phyloP scores from a whole-genome alignment of 768 basidiomycete species.

The Hypsizygus marmoreus region DNA sequence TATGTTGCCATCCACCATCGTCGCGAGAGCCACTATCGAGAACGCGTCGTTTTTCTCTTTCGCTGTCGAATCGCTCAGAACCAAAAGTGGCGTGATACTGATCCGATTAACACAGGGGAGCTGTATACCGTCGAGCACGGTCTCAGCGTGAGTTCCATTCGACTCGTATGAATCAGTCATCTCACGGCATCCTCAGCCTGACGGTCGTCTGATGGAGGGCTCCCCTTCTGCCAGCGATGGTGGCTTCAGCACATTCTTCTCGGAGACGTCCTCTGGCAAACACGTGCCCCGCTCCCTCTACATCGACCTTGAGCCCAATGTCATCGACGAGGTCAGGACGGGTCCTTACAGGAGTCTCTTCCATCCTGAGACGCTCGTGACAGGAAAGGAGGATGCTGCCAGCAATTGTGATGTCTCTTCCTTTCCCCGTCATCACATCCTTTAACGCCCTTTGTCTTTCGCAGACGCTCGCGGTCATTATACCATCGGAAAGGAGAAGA shows the following conservation, averaged over 20 bases:
- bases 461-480: conserved; percentile 97
- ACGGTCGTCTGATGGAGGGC: conserved; percentile 81
- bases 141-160: conserved; percentile 68
- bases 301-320: conserved; percentile 93
- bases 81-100: conserved; percentile 23
- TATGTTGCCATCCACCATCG: not conserved
- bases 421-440: conserved; percentile 13
- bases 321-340: conserved; percentile 91
- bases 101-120: conserved; percentile 66
- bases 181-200: conserved; percentile 59
- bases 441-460: conserved; percentile 9
- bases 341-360: conserved; percentile 93
- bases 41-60: conserved; percentile 17
- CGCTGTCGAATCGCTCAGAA: not conserved
- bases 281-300: conserved; percentile 97
- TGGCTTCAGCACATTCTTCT: conserved; percentile 98
- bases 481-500: conserved; percentile 97
- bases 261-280: conserved; percentile 91
- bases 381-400: conserved; percentile 98
- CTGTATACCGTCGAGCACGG: conserved; percentile 98
- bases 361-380: conserved; percentile 96
- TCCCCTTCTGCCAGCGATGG: conserved; percentile 71
- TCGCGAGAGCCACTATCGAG: conserved; percentile 9
- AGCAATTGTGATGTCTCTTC: conserved; percentile 81
- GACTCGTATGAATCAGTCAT: not conserved